Percentiles rank a stretch among this genome's conserved stretches.
phyloP scores from a whole-genome alignment of 73 alveolate genomes.

The Tetrahymena elliotti region DNA sequence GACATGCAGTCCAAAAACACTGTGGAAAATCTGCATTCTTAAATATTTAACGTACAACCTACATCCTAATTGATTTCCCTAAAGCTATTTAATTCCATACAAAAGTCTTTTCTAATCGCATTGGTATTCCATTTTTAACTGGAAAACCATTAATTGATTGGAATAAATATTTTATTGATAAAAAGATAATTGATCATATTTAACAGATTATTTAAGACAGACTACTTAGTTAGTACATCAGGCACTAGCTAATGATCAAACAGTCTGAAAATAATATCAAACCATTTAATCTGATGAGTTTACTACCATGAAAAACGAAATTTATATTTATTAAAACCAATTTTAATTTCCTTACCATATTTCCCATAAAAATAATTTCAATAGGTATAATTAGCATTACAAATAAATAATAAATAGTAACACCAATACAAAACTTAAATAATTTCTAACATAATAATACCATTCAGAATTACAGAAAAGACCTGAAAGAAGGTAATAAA shows the following conservation, averaged over 20 bases:
- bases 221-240: neutral
- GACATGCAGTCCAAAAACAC: neutral
- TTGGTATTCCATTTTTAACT: neutral
- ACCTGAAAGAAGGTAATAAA: too few species aligned
- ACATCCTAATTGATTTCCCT: neutral
- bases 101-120: neutral
- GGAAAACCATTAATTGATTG: neutral
- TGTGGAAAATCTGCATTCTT: neutral
- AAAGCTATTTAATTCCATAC: neutral
- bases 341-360: neutral
- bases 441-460: too few species aligned
- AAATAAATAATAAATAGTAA: too few species aligned
- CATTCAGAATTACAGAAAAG: too few species aligned
- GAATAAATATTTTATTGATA: neutral
- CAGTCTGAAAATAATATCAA: neutral
- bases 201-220: neutral
- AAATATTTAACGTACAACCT: neutral
- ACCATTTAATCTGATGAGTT: neutral
- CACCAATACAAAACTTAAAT: too few species aligned
- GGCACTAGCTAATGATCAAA: neutral
- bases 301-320: neutral
- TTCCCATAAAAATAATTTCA: too few species aligned
- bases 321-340: too few species aligned
- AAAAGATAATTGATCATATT: neutral
- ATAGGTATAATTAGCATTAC: too few species aligned